Conservation (phyloP, 805 yeast species). For the Nakazawaea sp. region DNA sequence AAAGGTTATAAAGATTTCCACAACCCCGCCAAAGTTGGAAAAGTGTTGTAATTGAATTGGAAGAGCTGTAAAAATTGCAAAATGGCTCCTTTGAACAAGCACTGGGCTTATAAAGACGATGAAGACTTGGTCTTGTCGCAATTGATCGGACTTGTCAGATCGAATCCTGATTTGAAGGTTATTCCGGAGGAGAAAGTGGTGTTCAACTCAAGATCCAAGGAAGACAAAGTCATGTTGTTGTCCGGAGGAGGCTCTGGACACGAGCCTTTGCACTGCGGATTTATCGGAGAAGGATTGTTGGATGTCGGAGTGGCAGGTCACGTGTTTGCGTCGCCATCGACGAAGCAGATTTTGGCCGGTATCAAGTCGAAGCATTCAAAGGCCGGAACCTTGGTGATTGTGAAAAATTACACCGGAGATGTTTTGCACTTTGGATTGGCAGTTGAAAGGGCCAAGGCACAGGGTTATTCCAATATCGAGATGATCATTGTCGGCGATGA, state of each 20-base stretch:
- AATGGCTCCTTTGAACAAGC: constrained; percentile 20
- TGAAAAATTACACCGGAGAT: constrained; percentile 94
- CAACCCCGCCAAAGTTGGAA: too few relatives aligned
- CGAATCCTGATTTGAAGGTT: constrained; percentile 48
- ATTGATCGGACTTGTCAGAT: constrained; percentile 43
- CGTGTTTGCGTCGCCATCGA: constrained; percentile 93
- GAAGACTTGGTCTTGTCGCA: constrained; percentile 40
- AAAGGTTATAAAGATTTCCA: too few relatives aligned
- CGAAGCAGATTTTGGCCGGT: constrained; percentile 75
- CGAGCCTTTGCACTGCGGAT: constrained; percentile 91
- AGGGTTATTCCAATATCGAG: constrained; percentile 59
- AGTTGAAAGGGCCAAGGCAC: constrained; percentile 77
- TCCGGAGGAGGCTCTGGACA: constrained; percentile 89
- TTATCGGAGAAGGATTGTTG: constrained; percentile 75
- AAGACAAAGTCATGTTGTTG: constrained; percentile 58
- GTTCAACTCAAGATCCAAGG: constrained; percentile 26
- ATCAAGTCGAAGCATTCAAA: constrained; percentile 47
- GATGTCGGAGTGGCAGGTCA: constrained; percentile 89
- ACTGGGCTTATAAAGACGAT: constrained; percentile 37
- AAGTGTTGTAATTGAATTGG: too few relatives aligned
- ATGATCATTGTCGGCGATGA: constrained; percentile 83
- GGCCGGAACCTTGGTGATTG: constrained; percentile 70
- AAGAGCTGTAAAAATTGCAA: too few relatives aligned
- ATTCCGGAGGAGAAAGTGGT: constrained; percentile 54
- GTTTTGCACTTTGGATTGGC: constrained; percentile 89